Percentiles rank a stretch among this genome's conserved stretches.
These are phyloP conservation scores for Teratosphaeria destructans DNA, from an alignment of 2,329 filamentous ascomycete species.

Conservation along the genomic window DNA sequence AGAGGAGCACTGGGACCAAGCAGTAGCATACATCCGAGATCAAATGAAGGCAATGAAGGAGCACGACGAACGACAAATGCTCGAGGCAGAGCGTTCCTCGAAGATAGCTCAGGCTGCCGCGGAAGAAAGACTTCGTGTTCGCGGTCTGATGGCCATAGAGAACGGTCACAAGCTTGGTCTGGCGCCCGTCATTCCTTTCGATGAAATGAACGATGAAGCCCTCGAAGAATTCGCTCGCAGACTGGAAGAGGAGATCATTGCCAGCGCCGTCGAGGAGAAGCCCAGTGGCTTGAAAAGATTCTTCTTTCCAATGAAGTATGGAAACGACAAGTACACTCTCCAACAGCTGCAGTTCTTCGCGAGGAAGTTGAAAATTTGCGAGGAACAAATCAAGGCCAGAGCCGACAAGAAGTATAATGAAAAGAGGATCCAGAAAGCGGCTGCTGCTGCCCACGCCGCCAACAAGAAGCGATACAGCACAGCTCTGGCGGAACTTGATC, in stretches of 20 bases:
- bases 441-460: not conserved
- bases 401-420: not conserved
- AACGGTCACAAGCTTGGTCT: not conserved
- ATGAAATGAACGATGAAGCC: not conserved
- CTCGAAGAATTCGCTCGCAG: not conserved
- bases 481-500: not conserved
- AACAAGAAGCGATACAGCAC: not conserved
- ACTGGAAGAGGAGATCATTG: not conserved
- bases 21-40: not conserved
- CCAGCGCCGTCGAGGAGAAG: not conserved
- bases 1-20: not conserved
- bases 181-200: not conserved
- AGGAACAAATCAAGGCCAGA: not conserved
- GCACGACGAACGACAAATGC: not conserved
- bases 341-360: not conserved
- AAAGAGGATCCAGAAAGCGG: not conserved
- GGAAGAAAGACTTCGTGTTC: not conserved
- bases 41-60: not conserved
- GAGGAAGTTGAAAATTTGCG: not conserved
- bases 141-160: not conserved
- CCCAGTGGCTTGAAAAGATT: not conserved
- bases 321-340: not conserved
- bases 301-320: not conserved
- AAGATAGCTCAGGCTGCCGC: not conserved
- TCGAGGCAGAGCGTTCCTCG: not conserved